Base-by-base conservation (phyloP, 208 protist species). In the Leptomonas seymouri region DNA sequence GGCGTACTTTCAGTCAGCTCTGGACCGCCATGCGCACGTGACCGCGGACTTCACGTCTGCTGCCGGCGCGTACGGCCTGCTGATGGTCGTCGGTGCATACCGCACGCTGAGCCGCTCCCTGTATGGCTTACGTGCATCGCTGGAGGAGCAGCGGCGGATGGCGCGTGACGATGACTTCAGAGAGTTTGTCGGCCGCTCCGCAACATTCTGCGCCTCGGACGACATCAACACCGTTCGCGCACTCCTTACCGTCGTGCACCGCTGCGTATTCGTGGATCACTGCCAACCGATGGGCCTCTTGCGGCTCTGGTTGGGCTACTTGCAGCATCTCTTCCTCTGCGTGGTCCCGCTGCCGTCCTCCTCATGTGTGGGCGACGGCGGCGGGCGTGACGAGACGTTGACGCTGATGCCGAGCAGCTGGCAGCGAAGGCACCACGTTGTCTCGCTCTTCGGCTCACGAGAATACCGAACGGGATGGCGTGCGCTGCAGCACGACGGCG, bases 281-380 rank as follows among this genome's bases (percentile, higher is more conserved):
- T 45, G 65, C 25, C 90, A 87, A 61, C 74, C 86, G 3, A 30
- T 39, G 9, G 85, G 83, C 15, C 71, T 95, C 57, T 70, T 93
- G 49, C 86, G 80, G 48, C 73, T 91, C 18, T 95, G 90, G 90
- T 8, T 93, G 14, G 84, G 81, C 44, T 86, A 90, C 71, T 77
- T 95, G 39, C 62, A 53, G 59, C 83, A 93, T 53, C 67, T 95
- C 30, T 91, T 95, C 67, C 57, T 61, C 12, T 75, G 74, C n/a
- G 41, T 90, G 18, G 85, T 95, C 30, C 90, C 90, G n/a, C 73
- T 64, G n/a, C 45, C 58, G 18, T 49, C 44, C 3, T 39, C 42
- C 25, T 34, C 57, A 20, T 14, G 20, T 25, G 51, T 30, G 16
- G 48, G 16, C 21, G 54, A 31, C 28, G 16, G 46, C 0, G 31